Conservation (phyloP, 371 early-diverging fungal genomes). For the Blastocladiella emersonii region DNA sequence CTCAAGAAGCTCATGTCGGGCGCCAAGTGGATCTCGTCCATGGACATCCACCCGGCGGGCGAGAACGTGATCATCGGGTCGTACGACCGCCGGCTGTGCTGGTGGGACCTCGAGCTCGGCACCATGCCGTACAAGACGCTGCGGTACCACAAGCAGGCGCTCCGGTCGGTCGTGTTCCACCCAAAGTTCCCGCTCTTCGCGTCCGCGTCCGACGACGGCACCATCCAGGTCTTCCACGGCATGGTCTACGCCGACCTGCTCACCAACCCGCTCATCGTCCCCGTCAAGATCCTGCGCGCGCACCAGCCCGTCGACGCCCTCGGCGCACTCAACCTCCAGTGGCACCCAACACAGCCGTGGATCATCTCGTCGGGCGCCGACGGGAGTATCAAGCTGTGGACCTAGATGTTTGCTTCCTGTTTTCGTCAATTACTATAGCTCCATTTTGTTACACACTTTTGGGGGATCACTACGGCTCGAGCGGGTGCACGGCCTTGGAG, state of each 20-base stretch:
- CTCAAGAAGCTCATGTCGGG: conserved; percentile 66
- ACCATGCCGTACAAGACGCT: conserved; percentile 78
- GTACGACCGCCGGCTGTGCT: conserved; percentile 82
- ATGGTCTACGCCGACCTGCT: conserved; percentile 89
- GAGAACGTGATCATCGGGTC: conserved; percentile 91
- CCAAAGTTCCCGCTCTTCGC: conserved; percentile 87
- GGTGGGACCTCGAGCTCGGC: conserved; percentile 93
- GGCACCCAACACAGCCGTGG: conserved; percentile 96
- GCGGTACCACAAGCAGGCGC: conserved; percentile 74
- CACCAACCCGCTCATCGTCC: conserved; percentile 92
- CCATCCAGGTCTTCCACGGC: conserved; percentile 88
- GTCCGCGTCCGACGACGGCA: conserved; percentile 82
- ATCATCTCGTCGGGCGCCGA: conserved; percentile 46
- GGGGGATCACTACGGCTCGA: no score
- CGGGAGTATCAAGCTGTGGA: conserved; percentile 23
- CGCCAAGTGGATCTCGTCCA: conserved; percentile 83
- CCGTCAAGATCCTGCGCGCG: conserved; percentile 83
- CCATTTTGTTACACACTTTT: no score
- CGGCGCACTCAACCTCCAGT: conserved; percentile 71
- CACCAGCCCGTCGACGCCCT: conserved; percentile 57
- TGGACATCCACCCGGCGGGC: conserved; percentile 85
- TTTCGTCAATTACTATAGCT: no score
- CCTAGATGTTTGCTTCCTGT: conserved; percentile 9
- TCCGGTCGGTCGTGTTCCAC: conserved; percentile 78
- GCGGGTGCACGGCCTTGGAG: no score